Percentiles rank a stretch among this genome's conserved stretches.
Evolutionary conservation across 768 basidiomycete genomes (phyloP).

Genomic region (Tricholoma flavovirens): DNA sequence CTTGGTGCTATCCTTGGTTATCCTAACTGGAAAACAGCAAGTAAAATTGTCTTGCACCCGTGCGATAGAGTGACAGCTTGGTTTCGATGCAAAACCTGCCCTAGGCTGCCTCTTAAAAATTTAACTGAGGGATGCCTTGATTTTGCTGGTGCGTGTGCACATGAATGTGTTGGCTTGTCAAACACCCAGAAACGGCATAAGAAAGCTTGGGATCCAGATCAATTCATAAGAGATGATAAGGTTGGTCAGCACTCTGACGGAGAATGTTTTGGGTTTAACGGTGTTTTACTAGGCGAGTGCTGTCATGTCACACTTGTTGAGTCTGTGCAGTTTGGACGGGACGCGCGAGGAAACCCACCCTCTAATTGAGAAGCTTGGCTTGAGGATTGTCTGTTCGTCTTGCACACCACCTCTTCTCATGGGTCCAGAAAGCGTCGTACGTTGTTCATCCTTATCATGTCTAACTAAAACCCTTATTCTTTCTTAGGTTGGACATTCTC

Average conservation of each 20-base stretch:
- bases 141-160: conserved; percentile 53
- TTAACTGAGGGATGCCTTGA: conserved; percentile 43
- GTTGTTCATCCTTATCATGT: conserved; percentile 12
- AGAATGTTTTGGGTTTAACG: background rate
- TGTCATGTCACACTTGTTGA: conserved; percentile 34
- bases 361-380: conserved; percentile 18
- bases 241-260: conserved; percentile 23
- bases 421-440: conserved; percentile 41
- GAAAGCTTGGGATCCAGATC: conserved; percentile 40
- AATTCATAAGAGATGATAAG: conserved; percentile 57
- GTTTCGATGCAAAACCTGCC: conserved; percentile 53
- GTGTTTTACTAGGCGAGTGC: conserved; percentile 37
- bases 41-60: conserved; percentile 43
- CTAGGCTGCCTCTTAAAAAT: conserved; percentile 27
- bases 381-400: conserved; percentile 39
- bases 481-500: conserved; percentile 53
- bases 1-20: conserved; percentile 46
- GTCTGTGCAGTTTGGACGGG: conserved; percentile 23
- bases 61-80: conserved; percentile 52
- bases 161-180: conserved; percentile 40
- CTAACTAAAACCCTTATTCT: background rate
- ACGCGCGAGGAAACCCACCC: conserved; percentile 18
- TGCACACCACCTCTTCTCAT: conserved; percentile 48
- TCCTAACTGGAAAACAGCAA: conserved; percentile 46
- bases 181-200: conserved; percentile 21